Percentiles rank a stretch among this genome's conserved stretches.
phyloP scores from a whole-genome alignment of 148 eudicot species.

The Beta vulgaris region DNA sequence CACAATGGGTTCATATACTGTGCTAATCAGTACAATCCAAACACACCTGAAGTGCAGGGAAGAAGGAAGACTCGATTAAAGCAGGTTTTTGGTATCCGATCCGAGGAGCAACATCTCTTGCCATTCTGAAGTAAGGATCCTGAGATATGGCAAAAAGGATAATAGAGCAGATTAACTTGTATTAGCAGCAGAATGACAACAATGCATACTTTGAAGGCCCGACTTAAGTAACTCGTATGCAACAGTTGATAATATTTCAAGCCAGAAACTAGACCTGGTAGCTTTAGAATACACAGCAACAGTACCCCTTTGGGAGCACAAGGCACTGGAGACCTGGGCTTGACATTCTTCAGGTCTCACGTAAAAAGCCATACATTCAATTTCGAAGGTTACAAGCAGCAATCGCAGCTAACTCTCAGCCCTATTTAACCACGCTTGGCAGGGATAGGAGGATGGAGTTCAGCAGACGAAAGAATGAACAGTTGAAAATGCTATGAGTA shows the following conservation, averaged over 20 bases:
- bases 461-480: background rate
- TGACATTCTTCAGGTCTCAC: background rate
- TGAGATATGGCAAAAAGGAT: slow-evolving; percentile 32
- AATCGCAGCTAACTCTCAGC: background rate
- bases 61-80: slow-evolving; percentile 83
- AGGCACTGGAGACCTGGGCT: background rate
- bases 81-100: slow-evolving; percentile 92
- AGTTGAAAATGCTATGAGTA: background rate
- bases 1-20: background rate
- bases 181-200: background rate
- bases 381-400: background rate
- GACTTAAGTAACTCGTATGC: background rate
- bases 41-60: slow-evolving; percentile 97
- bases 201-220: slow-evolving; percentile 8
- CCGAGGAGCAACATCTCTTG: slow-evolving; percentile 99
- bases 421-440: no score
- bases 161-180: slow-evolving; percentile 12
- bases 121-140: slow-evolving; percentile 99
- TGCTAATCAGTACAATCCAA: background rate
- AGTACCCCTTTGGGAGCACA: background rate
- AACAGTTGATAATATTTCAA: background rate
- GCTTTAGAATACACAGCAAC: background rate
- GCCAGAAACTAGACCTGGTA: background rate
- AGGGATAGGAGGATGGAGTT: no score
- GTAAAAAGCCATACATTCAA: background rate